Conservation (phyloP, 2,329 filamentous ascomycete species). For the Trichoderma aggressivum region DNA sequence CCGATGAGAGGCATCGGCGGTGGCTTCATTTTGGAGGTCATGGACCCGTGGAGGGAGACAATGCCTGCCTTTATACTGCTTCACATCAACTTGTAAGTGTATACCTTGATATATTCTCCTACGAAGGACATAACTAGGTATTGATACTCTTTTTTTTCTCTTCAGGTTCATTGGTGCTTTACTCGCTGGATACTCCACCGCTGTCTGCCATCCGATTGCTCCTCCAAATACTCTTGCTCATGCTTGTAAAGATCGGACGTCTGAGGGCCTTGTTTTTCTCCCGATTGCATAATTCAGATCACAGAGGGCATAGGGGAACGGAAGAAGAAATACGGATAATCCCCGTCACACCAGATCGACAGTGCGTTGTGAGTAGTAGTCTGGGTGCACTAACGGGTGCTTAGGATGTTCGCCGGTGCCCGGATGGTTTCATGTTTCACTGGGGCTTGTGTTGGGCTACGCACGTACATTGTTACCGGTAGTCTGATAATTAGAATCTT, state of each 20-base stretch:
- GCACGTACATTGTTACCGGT: neutral
- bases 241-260: neutral
- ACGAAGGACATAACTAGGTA: neutral
- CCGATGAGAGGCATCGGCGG: neutral
- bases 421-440: neutral
- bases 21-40: neutral
- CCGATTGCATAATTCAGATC: neutral
- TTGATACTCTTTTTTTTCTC: neutral
- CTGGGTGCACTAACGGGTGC: neutral
- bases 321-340: neutral
- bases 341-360: neutral
- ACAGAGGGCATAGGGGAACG: neutral
- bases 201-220: neutral
- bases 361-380: neutral
- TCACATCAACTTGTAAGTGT: slow-evolving; percentile 2
- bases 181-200: slow-evolving; percentile 3
- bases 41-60: neutral
- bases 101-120: neutral
- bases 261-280: neutral
- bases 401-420: neutral
- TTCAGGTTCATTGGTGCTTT: neutral
- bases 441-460: neutral
- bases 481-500: neutral
- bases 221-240: neutral
- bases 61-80: neutral